Evolutionary conservation across 805 yeast species (phyloP), one percentile per base, ranked within the genome.

Genomic region (Saturnispora halmiae): DNA sequence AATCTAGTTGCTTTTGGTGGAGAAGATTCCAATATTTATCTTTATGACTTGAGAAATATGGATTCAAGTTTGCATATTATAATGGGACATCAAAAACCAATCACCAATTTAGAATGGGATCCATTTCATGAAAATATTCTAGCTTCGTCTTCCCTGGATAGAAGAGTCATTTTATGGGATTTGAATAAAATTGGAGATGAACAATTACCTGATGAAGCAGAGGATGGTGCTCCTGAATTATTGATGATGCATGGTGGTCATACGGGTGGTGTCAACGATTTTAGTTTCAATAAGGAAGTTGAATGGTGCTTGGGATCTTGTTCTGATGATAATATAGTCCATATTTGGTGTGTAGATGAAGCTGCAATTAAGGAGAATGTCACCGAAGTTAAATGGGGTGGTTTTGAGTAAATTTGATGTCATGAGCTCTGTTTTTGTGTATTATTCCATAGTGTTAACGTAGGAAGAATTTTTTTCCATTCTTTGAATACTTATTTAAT

Each of bases 211-310:
- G 95, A 85, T 50, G 95, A 86, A 55, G 82, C 86, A 24, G 94
- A 82, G 48, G 96, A 86, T 53, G 96, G 94, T 30, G 82, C 82
- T 21, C 90, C 95, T 4, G 96, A 86, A 58, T 61, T 86, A 27
- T 66, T 85, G 51, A 82, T 85, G 87, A 82, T 86, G 79, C 95
- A 86, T 56, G 94, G 94, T 29, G 95, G 95, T 16, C 95, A 86
- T 55, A 79, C 87, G 15, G 80, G 85, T 14, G 69, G 80, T 5
- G 79, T 83, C 14, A 77, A 79, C 32, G 94, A 83, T 56, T 66
- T 83, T 49, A 71, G 77, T 26, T 78, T 84, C 69, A 80, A 78
- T 53, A 77, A 79, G 6, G 75, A 67, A 49, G 69, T 77, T 43
- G 83, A 83, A n/a, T 83, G 90, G 88, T 70, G 83, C 29, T 52